Conservation (phyloP, 805 yeast genomes). For the Torulaspora franciscae region DNA sequence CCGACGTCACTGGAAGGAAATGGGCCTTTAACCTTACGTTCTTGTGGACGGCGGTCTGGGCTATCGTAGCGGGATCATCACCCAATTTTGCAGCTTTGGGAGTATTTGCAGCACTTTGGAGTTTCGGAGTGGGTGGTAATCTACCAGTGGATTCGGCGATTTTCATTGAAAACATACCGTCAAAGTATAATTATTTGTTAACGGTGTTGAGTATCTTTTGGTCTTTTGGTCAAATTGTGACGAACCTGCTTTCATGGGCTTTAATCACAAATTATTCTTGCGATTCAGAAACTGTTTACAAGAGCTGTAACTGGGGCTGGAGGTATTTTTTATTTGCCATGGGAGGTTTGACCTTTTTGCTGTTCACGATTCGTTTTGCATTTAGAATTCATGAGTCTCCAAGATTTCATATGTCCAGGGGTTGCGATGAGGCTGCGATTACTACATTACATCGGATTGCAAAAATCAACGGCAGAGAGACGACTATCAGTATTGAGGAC, state of each 20-base stretch:
- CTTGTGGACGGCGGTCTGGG: neutral
- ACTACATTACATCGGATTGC: neutral
- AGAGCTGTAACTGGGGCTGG: conserved; percentile 1
- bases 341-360: neutral
- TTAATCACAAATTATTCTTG: neutral
- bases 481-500: neutral
- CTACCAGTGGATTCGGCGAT: neutral
- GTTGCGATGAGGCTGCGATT: neutral
- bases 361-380: neutral
- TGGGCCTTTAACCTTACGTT: neutral
- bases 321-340: neutral
- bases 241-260: neutral
- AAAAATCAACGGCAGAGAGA: neutral
- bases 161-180: neutral
- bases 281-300: neutral
- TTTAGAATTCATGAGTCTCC: neutral
- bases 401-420: neutral
- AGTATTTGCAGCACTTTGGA: neutral
- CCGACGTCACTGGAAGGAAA: neutral
- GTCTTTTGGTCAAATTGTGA: neutral
- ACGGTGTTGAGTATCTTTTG: neutral
- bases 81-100: neutral
- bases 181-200: neutral
- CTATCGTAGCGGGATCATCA: neutral
- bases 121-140: neutral